Base-by-base conservation (phyloP, 176 grass and related monocot species). In the Oryza brachyantha region DNA sequence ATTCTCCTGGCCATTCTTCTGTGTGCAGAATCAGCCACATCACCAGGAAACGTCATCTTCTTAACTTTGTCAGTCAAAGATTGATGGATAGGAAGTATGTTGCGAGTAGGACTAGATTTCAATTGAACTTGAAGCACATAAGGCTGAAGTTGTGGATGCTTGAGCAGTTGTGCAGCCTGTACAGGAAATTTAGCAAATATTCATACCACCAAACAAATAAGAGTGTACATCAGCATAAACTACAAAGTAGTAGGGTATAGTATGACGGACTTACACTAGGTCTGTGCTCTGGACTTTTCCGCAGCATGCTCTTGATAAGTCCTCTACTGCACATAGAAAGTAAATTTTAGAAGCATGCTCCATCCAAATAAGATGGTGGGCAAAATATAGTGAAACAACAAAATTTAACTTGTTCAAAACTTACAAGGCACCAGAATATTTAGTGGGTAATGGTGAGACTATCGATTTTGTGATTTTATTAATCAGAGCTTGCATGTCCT, bases 391-490 rank as follows among this genome's bases (percentile, higher is more conserved):
- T 35, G 24, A 79, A 58, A 79, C 48, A 75, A 70, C 13, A 39
- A 28, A 83, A 72, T 1, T 16, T n/a, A 62, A 63, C 14, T 52
- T 10, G 19, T 27, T 46, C 45, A 32, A 71, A 80, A 83, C 96
- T 95, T 84, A 99, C 96, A 99, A 99, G 82, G 96, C 71, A 60
- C 96, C 90, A 81, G 92, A 95, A 82, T 95, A 99, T 74, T 60
- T 87, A 16, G 84, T 93, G 13, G 96, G 96, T 60, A 99, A 72
- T 76, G 96, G 96, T 69, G 96, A 87, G 48, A 99, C 86, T 86
- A 99, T 99, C 3, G 96, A 99, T 67, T 95, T 99, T 10, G 92
- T 99, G 75, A 99, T 99, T 85, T 99, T 99, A 78, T 85, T 99
- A 84, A 99, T 95, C 61, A 99, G 70, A 79, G 90, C 78, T 87